These are phyloP conservation scores for Pseudophaeomoniella oleicola DNA, from an alignment of 2,329 filamentous ascomycete genomes.

Conservation along the genomic window DNA sequence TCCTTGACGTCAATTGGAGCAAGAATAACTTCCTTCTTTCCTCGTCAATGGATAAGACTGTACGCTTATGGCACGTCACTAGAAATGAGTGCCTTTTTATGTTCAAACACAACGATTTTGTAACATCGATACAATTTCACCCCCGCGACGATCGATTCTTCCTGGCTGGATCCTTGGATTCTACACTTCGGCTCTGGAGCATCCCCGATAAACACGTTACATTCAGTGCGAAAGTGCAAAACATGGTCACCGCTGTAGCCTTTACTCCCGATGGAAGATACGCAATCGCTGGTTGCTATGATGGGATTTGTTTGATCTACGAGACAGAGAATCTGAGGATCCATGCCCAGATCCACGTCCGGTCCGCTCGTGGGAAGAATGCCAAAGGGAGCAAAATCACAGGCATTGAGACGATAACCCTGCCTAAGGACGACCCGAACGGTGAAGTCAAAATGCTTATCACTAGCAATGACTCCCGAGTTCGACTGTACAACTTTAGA, in stretches of 20 bases:
- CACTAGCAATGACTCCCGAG: constrained; percentile 86
- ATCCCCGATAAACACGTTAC: constrained; percentile 93
- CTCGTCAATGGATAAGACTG: constrained; percentile 96
- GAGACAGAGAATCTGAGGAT: constrained; percentile 81
- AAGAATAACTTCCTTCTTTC: constrained; percentile 95
- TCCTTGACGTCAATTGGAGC: constrained; percentile 91
- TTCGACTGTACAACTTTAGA: constrained; percentile 76
- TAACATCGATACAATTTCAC: constrained; percentile 89
- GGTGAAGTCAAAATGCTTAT: constrained; percentile 72
- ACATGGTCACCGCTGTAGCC: constrained; percentile 85
- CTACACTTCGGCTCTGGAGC: constrained; percentile 80
- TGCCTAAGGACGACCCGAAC: constrained; percentile 40
- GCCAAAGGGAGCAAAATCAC: constrained; percentile 97
- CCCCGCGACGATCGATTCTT: constrained; percentile 94
- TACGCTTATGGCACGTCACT: constrained; percentile 83
- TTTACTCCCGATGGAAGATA: constrained; percentile 88
- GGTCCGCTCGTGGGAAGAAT: constrained; percentile 81
- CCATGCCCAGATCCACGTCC: constrained; percentile 78
- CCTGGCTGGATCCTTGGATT: constrained; percentile 80
- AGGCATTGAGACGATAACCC: constrained; percentile 62
- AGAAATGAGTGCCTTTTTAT: constrained; percentile 76
- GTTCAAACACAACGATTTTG: constrained; percentile 89
- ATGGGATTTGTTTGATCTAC: constrained; percentile 76
- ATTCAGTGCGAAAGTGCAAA: constrained; percentile 59
- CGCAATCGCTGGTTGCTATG: constrained; percentile 76